phyloP scores from a whole-genome alignment of 2,329 filamentous ascomycete genomes.

The Cladophialophora psammophila region DNA sequence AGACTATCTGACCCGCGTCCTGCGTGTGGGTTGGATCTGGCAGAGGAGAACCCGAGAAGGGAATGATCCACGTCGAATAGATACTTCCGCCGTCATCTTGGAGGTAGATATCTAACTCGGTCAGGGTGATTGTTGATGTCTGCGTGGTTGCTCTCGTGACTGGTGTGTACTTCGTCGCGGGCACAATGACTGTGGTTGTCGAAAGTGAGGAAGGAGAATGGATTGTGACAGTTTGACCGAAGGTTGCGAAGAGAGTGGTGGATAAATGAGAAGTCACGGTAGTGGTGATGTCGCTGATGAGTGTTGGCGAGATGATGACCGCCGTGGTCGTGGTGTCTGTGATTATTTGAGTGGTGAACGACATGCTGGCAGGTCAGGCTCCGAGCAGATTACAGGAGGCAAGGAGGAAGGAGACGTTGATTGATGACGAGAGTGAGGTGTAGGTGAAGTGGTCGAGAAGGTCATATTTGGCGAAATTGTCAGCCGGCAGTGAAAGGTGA shows the following conservation, averaged over 20 bases:
- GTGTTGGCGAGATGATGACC: slow-evolving; percentile 15
- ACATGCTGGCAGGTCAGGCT: slow-evolving; percentile 19
- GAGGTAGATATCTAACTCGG: slow-evolving; percentile 37
- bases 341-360: slow-evolving; percentile 22
- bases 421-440: neutral
- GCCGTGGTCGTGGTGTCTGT: slow-evolving; percentile 21
- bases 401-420: neutral
- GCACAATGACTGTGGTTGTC: slow-evolving; percentile 1
- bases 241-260: slow-evolving; percentile 29
- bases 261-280: slow-evolving; percentile 28
- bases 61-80: slow-evolving; percentile 34
- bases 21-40: slow-evolving; percentile 1
- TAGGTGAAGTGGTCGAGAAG: neutral
- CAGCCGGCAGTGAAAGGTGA: neutral
- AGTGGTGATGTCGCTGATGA: slow-evolving; percentile 25
- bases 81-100: slow-evolving; percentile 29
- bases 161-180: slow-evolving; percentile 31
- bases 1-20: slow-evolving; percentile 18
- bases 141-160: slow-evolving; percentile 12
- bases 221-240: slow-evolving; percentile 34
- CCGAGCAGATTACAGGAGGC: neutral
- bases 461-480: neutral
- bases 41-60: slow-evolving; percentile 14
- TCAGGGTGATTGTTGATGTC: slow-evolving; percentile 33
- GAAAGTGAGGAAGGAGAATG: slow-evolving; percentile 13